Conservation (phyloP, 2,329 filamentous ascomycete species). For the Thielaviopsis euricoi region DNA sequence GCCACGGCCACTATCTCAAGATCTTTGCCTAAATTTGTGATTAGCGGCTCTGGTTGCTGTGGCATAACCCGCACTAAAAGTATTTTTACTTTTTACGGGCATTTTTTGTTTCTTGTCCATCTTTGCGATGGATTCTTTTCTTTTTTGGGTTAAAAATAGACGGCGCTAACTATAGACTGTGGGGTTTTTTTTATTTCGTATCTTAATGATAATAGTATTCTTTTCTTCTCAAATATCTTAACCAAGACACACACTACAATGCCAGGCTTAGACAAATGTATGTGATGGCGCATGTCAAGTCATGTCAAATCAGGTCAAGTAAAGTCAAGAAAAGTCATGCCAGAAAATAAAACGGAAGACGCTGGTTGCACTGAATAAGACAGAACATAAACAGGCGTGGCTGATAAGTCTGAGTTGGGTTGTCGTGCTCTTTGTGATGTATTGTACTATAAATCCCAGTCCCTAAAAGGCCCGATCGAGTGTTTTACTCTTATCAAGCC, state of each 20-base stretch:
- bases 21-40: neutral
- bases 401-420: too few species aligned
- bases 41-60: neutral
- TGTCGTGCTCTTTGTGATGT: too few species aligned
- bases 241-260: too few species aligned
- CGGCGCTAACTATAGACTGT: neutral
- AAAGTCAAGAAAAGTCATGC: neutral
- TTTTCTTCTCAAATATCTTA: too few species aligned
- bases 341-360: neutral
- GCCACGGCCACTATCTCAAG: constrained; percentile 8
- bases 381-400: neutral
- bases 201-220: neutral
- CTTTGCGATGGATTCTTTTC: neutral
- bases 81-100: too few species aligned
- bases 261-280: too few species aligned
- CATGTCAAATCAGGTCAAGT: too few species aligned
- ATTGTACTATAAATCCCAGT: too few species aligned
- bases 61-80: neutral
- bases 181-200: neutral
- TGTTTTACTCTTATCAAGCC: too few species aligned
- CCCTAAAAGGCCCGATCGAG: too few species aligned
- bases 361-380: neutral
- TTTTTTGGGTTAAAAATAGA: neutral
- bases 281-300: too few species aligned
- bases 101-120: neutral